Evolutionary conservation across 768 basidiomycete genomes (phyloP).

Genomic region (Pisolithus tinctorius): DNA sequence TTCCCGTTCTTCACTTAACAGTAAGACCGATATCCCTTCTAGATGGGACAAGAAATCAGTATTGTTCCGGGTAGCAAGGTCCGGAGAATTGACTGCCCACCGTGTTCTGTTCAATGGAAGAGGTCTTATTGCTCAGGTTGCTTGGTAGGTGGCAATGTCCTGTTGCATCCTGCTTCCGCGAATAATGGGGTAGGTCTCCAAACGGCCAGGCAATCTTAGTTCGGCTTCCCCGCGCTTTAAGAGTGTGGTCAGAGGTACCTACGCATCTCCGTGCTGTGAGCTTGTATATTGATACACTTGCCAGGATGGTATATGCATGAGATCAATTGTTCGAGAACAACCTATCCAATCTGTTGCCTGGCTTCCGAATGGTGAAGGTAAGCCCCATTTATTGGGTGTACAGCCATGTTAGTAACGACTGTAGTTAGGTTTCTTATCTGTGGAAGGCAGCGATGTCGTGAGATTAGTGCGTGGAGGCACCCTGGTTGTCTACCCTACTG

Average conservation of each 20-base stretch:
- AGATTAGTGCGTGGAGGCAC: conserved; percentile 30
- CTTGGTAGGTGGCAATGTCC: conserved; percentile 30
- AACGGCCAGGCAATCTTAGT: conserved; percentile 39
- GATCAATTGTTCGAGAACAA: conserved; percentile 41
- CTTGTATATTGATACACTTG: background rate
- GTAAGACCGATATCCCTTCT: conserved; percentile 5
- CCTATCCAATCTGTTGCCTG: conserved; percentile 44
- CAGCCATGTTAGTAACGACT: conserved; percentile 8
- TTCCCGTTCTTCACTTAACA: background rate
- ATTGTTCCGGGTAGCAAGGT: conserved; percentile 42
- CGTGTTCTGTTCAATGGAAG: conserved; percentile 44
- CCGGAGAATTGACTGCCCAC: conserved; percentile 31
- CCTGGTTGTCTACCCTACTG: conserved; percentile 5
- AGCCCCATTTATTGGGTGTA: conserved; percentile 6
- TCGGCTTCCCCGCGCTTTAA: conserved; percentile 41
- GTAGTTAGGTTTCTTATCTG: conserved; percentile 41
- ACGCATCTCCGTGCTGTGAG: conserved; percentile 2
- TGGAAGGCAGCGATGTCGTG: conserved; percentile 42
- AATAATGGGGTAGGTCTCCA: conserved; percentile 34
- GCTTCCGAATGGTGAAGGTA: conserved; percentile 45
- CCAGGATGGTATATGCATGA: conserved; percentile 46
- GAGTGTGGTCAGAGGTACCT: conserved; percentile 45
- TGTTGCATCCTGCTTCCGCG: conserved; percentile 1
- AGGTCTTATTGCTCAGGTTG: conserved; percentile 52
- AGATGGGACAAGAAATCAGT: conserved; percentile 48